Percentiles rank a stretch among this genome's conserved stretches.
Conservation (phyloP, 2,329 filamentous ascomycete genomes). For the Capronia americana region DNA sequence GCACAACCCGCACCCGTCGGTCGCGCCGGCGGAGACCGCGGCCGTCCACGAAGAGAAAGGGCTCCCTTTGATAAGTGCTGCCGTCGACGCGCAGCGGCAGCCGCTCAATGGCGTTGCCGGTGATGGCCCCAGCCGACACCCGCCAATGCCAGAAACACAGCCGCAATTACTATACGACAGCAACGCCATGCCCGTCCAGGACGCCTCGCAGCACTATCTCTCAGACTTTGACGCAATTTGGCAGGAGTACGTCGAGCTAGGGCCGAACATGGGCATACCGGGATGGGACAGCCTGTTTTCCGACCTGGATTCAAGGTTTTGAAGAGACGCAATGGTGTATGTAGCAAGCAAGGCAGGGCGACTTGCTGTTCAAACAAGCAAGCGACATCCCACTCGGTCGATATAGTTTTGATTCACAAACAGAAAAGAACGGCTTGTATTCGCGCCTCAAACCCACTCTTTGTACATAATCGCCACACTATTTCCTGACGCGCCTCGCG, state of each 20-base stretch:
- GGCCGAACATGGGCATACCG: slow-evolving; percentile 32
- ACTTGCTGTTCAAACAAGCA: neutral
- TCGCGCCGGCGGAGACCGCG: neutral
- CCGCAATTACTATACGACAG: neutral
- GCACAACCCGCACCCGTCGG: neutral
- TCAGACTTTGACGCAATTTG: slow-evolving; percentile 38
- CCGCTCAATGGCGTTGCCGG: neutral
- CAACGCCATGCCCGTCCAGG: slow-evolving; percentile 7
- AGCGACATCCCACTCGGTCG: neutral
- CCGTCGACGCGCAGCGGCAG: neutral
- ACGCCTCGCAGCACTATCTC: slow-evolving; percentile 23
- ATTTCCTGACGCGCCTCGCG: slow-evolving; percentile 79
- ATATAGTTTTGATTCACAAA: neutral
- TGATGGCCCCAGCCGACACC: neutral
- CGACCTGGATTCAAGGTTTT: slow-evolving; percentile 32
- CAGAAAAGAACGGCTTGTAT: neutral
- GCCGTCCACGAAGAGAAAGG: neutral
- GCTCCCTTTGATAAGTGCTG: neutral
- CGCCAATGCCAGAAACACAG: neutral
- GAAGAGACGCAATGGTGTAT: neutral
- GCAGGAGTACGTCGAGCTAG: slow-evolving; percentile 35
- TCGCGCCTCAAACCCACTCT: neutral
- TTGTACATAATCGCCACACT: neutral
- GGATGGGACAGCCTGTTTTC: slow-evolving; percentile 38
- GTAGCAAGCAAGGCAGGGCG: neutral